Conservation (phyloP, 2,329 filamentous ascomycete genomes). For the Cryphonectria parasitica region DNA sequence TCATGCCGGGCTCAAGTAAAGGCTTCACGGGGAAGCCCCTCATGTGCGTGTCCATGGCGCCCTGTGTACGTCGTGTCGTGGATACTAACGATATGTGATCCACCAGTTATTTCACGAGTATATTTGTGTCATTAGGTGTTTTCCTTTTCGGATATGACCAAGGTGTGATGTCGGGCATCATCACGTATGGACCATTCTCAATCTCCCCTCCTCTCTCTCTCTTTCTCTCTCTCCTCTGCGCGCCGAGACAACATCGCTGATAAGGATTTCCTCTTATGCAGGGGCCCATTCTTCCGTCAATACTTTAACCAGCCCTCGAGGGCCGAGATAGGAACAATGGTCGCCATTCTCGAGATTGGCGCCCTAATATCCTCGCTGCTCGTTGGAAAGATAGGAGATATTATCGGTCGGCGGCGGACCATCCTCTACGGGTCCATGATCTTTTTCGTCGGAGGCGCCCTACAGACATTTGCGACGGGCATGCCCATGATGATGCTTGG, state of each 20-base stretch:
- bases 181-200: slow-evolving; percentile 55
- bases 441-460: slow-evolving; percentile 80
- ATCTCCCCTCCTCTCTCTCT: background rate
- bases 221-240: background rate
- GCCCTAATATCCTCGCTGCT: slow-evolving; percentile 87
- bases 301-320: slow-evolving; percentile 90
- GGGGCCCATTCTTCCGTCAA: slow-evolving; percentile 83
- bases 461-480: slow-evolving; percentile 79
- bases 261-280: slow-evolving; percentile 42
- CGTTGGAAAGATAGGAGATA: slow-evolving; percentile 87
- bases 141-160: slow-evolving; percentile 91
- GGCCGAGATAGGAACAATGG: slow-evolving; percentile 93
- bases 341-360: slow-evolving; percentile 93
- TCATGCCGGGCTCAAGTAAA: slow-evolving; percentile 85
- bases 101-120: slow-evolving; percentile 87
- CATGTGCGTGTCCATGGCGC: slow-evolving; percentile 62
- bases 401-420: slow-evolving; percentile 85
- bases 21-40: slow-evolving; percentile 95
- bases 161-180: slow-evolving; percentile 81
- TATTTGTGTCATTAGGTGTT: slow-evolving; percentile 84
- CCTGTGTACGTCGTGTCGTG: slow-evolving; percentile 7
- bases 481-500: slow-evolving; percentile 91
- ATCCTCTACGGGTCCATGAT: slow-evolving; percentile 93
- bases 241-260: slow-evolving; percentile 32
- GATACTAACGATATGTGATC: slow-evolving; percentile 11